A percentile compares a stretch with the other conserved stretches of the same genome.
These are phyloP conservation scores for Aegilops umbellulata DNA, from an alignment of 176 grass and related monocot species.

Conservation along the genomic window DNA sequence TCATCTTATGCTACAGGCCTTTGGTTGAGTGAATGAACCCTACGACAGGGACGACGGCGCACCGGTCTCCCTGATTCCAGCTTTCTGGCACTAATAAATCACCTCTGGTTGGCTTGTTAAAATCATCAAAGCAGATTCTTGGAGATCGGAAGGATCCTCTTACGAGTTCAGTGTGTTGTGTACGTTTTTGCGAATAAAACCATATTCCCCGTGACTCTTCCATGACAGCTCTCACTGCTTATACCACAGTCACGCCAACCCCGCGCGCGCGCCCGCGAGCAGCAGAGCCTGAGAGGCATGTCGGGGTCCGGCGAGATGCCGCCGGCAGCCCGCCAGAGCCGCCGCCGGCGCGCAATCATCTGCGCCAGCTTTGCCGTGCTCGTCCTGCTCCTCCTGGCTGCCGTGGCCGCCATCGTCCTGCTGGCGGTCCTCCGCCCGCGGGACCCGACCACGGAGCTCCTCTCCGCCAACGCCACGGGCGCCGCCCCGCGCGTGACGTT, in stretches of 20 bases:
- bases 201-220: no score
- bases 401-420: constrained; percentile 35
- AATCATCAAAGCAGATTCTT: constrained; percentile 15
- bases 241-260: neutral
- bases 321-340: neutral
- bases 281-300: neutral
- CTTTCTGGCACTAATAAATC: constrained; percentile 17
- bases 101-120: constrained; percentile 26
- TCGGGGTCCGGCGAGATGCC: constrained; percentile 27
- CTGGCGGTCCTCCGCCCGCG: constrained; percentile 56
- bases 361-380: constrained; percentile 32
- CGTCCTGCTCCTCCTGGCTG: constrained; percentile 43
- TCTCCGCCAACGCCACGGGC: constrained; percentile 48
- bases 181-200: no score
- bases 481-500: neutral
- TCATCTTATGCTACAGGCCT: constrained; percentile 17
- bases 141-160: neutral
- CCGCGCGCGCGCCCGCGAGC: neutral
- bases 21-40: constrained; percentile 32
- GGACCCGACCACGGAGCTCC: constrained; percentile 46
- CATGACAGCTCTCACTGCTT: neutral
- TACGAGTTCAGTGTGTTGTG: neutral
- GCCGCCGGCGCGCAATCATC: constrained; percentile 30
- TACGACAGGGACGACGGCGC: neutral
- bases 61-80: neutral